Percentiles rank a stretch among this genome's conserved stretches.
phyloP scores from a whole-genome alignment of 2,329 filamentous ascomycete genomes.

The Colletotrichum tabaci region DNA sequence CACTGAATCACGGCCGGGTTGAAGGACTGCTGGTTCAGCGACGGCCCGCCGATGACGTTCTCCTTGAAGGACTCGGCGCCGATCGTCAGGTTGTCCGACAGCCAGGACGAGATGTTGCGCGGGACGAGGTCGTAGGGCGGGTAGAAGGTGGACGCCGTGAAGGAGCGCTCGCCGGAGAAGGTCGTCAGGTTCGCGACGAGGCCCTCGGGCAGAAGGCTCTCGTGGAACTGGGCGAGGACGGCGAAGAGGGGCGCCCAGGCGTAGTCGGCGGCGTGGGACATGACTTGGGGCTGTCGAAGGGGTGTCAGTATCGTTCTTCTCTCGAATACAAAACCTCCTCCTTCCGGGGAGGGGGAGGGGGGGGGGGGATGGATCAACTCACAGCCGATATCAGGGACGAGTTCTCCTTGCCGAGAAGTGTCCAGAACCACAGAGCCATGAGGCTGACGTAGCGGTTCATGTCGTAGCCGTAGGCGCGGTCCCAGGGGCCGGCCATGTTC shows the following conservation, averaged over 20 bases:
- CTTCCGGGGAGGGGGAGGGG: too few species aligned
- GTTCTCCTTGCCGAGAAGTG: slow-evolving; percentile 65
- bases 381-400: slow-evolving; percentile 54
- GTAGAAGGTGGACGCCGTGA: slow-evolving; percentile 67
- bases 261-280: slow-evolving; percentile 73
- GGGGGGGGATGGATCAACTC: slow-evolving; percentile 14
- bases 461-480: slow-evolving; percentile 74
- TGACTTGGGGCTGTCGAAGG: slow-evolving; percentile 59
- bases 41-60: slow-evolving; percentile 68
- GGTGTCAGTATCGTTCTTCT: slow-evolving; percentile 5
- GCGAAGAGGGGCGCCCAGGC: slow-evolving; percentile 71
- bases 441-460: slow-evolving; percentile 75
- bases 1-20: slow-evolving; percentile 75
- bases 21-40: slow-evolving; percentile 66
- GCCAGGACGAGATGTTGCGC: slow-evolving; percentile 73
- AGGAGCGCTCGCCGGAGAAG: slow-evolving; percentile 69
- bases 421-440: slow-evolving; percentile 72
- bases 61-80: slow-evolving; percentile 72
- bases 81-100: slow-evolving; percentile 70
- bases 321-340: not conserved
- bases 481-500: slow-evolving; percentile 76
- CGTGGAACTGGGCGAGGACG: slow-evolving; percentile 66
- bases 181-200: slow-evolving; percentile 57
- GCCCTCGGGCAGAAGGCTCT: slow-evolving; percentile 59
- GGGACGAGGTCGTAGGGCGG: slow-evolving; percentile 70